Evolutionary conservation across 257 asterid genomes (phyloP), one percentile per base, ranked within the genome.

Genomic region (Solanum chilense): DNA sequence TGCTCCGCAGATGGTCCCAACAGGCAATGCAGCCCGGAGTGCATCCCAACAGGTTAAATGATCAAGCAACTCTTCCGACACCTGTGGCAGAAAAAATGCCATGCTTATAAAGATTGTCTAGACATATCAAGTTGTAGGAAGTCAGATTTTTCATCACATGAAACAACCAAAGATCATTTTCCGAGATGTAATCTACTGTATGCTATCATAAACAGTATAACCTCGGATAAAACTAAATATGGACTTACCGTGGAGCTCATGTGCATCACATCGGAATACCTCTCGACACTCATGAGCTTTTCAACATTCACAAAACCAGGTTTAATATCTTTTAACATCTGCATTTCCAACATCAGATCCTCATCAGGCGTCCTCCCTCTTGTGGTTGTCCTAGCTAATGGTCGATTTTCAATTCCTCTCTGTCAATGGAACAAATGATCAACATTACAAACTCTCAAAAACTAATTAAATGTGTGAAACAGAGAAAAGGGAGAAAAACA

Each of bases 261-360:
- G 93, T 97, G 98, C 98, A 95, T 97, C 87, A 94, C 98, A 90
- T 97, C 98, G 66, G 98, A 95, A 85, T 94, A 97, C 87, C 98
- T 91, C 88, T 97, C 98, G 35, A 97, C 86, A 12, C 90, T 91
- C 98, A 92, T 97, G 85, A 97, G 94, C 93, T 93, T 93, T 85
- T 95, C 98, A 69, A 97, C 97, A 5, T 93, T 90, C 42, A 97
- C 98, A 3, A 98, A 93, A 86, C 98, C 97, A 41, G 97, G 33
- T 92, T 95, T 97, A 25, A 89, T 93, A 89, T 95, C 98, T 69
- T 90, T 88, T 18, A 95, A 91, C 85, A 96, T 89, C 86, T 86
- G 87, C 88, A 45, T 91, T 93, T 94, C 96, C 86, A 90, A 89
- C 93, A 92, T 91, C 82, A 91, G 91, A 86, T 97, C 98, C 90